These are phyloP conservation scores for Rhodotorula sp. DNA, from an alignment of 1,284 basidiomycete genomes.

Conservation along the genomic window DNA sequence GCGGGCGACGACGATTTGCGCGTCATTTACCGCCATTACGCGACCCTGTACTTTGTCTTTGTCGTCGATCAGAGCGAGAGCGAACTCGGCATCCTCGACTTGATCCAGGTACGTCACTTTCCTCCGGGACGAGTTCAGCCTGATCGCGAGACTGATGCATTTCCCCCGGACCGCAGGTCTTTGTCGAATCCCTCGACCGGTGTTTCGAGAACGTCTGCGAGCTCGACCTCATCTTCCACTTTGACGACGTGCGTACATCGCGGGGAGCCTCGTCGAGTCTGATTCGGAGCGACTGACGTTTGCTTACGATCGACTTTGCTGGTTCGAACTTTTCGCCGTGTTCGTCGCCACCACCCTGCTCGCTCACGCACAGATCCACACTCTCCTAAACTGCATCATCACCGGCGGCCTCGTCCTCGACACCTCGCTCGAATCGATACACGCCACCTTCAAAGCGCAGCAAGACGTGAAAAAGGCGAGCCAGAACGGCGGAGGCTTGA, in stretches of 20 bases:
- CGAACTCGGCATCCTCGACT: conserved; percentile 90
- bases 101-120: conserved; percentile 76
- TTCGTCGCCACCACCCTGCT: not conserved
- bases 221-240: conserved; percentile 96
- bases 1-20: conserved; percentile 49
- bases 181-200: conserved; percentile 93
- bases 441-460: conserved; percentile 36
- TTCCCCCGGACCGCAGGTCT: conserved; percentile 61
- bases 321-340: not conserved
- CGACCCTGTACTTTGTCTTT: conserved; percentile 95
- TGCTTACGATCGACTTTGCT: not conserved
- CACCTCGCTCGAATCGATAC: conserved; percentile 56
- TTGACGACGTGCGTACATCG: conserved; percentile 73
- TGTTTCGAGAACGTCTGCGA: conserved; percentile 99
- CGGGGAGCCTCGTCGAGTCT: not conserved
- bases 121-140: no score
- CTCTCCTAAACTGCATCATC: conserved; percentile 90
- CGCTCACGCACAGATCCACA: conserved; percentile 66
- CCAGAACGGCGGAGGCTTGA: conserved; percentile 11
- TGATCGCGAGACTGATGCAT: not conserved
- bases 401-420: conserved; percentile 98
- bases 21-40: conserved; percentile 56
- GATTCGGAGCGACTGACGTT: not conserved
- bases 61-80: conserved; percentile 93
- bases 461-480: conserved; percentile 33